A percentile compares a stretch with the other conserved stretches of the same genome.
phyloP scores from a whole-genome alignment of 352 stramenopile species.

The Globisporangium carolinianum region DNA sequence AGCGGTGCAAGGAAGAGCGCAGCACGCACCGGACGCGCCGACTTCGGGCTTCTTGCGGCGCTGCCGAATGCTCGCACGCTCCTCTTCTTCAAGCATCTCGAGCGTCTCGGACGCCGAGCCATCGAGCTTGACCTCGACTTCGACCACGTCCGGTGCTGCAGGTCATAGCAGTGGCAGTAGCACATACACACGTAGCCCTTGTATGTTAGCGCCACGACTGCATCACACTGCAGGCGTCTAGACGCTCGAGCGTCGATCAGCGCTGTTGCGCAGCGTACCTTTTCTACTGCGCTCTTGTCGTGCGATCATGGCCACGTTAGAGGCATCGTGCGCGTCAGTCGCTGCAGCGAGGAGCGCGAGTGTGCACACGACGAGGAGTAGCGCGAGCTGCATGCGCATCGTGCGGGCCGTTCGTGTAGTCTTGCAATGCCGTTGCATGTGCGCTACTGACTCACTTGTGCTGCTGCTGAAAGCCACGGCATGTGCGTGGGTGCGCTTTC shows the following conservation, averaged over 20 bases:
- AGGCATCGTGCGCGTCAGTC: not conserved
- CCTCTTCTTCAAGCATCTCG: constrained; percentile 17
- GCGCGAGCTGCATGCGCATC: too few relatives aligned
- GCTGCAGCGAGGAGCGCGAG: not conserved
- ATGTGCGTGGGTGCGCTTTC: too few relatives aligned
- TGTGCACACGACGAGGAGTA: not conserved
- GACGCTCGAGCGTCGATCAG: too few relatives aligned
- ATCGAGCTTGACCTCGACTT: constrained; percentile 6
- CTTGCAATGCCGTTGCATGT: too few relatives aligned
- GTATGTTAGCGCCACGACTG: not conserved
- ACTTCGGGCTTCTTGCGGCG: constrained; percentile 12
- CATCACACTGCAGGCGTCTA: too few relatives aligned
- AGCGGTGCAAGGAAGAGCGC: not conserved
- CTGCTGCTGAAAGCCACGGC: too few relatives aligned
- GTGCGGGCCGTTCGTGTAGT: too few relatives aligned
- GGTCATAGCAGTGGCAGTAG: not conserved
- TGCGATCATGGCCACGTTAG: not conserved
- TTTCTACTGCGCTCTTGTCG: not conserved
- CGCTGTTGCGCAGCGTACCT: not conserved
- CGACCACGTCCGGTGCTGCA: not conserved
- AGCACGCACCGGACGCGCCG: not conserved
- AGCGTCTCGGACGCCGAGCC: constrained; percentile 9
- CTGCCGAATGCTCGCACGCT: constrained; percentile 4
- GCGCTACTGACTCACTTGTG: too few relatives aligned
- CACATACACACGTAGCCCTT: too few relatives aligned